Percentiles rank a stretch among this genome's conserved stretches.
Conservation (phyloP, 148 eudicot species). For the Pharnaceum exiguum region DNA sequence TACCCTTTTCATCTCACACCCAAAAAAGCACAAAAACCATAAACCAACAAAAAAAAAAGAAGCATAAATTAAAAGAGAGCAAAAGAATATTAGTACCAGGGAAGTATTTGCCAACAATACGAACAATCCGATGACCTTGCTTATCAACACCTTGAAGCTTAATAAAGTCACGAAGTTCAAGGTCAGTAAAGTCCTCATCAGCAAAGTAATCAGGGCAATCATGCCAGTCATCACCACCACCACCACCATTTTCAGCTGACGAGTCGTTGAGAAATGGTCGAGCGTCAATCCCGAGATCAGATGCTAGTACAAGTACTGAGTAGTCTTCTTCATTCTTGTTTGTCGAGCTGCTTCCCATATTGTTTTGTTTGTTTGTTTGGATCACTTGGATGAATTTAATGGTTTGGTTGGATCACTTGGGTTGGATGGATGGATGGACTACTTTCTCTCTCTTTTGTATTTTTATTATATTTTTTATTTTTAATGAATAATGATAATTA, state of each 20-base stretch:
- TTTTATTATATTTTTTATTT: no score
- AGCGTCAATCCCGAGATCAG: conserved; percentile 75
- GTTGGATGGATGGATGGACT: no score
- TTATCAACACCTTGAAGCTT: conserved; percentile 62
- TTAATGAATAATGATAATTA: no score
- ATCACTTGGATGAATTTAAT: no score
- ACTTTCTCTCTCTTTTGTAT: no score
- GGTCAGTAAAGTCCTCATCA: conserved; percentile 76
- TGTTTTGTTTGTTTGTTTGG: no score
- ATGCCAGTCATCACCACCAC: conserved; percentile 51
- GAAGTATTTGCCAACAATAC: conserved; percentile 76
- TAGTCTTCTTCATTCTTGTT: conserved; percentile 78
- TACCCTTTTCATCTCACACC: no score
- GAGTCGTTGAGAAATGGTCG: conserved; percentile 53
- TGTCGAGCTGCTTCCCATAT: no score
- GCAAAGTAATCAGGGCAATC: conserved; percentile 64
- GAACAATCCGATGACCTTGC: conserved; percentile 65
- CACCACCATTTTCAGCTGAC: conserved; percentile 7
- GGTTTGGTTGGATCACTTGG: no score
- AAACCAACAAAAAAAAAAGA: not conserved
- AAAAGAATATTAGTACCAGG: conserved; percentile 47
- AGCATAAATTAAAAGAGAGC: no score
- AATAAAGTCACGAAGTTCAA: conserved; percentile 64
- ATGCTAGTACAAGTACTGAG: conserved; percentile 72
- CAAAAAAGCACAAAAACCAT: not conserved